A percentile compares a stretch with the other conserved stretches of the same genome.
phyloP scores from a whole-genome alignment of 768 basidiomycete species.

The Suillus paluster region DNA sequence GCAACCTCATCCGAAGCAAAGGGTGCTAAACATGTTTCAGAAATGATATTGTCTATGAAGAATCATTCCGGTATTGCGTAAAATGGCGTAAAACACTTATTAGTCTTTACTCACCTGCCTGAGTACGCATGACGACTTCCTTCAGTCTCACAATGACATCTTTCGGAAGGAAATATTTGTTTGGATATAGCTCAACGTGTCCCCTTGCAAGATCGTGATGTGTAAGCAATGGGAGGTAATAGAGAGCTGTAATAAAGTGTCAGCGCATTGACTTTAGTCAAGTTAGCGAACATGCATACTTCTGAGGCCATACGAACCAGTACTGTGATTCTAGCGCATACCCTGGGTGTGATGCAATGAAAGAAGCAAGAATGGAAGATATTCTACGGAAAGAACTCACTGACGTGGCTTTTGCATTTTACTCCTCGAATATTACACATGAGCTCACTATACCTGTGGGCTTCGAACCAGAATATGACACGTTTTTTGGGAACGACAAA shows the following conservation, averaged over 20 bases:
- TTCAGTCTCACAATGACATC: not conserved
- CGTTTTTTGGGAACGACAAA: not conserved
- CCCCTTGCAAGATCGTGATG: not conserved
- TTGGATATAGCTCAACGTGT: not conserved
- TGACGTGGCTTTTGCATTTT: not conserved
- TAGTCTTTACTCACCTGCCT: not conserved
- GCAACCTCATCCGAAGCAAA: constrained; percentile 4
- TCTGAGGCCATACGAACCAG: not conserved
- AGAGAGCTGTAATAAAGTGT: not conserved
- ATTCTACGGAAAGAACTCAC: not conserved
- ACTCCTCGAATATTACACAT: not conserved
- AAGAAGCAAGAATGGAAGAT: not conserved
- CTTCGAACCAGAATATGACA: constrained; percentile 1
- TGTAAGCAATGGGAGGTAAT: not conserved
- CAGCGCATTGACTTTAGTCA: not conserved
- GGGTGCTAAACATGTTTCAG: not conserved
- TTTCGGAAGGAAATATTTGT: not conserved
- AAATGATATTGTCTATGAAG: not conserved
- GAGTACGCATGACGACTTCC: not conserved
- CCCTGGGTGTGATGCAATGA: not conserved
- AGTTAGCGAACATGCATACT: not conserved
- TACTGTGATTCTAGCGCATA: constrained; percentile 5
- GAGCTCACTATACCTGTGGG: not conserved
- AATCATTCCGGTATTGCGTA: not conserved
- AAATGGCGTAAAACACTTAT: not conserved